Percentiles rank a stretch among this genome's conserved stretches.
phyloP scores from a whole-genome alignment of 73 alveolate species.

The Paramecium caudatum region DNA sequence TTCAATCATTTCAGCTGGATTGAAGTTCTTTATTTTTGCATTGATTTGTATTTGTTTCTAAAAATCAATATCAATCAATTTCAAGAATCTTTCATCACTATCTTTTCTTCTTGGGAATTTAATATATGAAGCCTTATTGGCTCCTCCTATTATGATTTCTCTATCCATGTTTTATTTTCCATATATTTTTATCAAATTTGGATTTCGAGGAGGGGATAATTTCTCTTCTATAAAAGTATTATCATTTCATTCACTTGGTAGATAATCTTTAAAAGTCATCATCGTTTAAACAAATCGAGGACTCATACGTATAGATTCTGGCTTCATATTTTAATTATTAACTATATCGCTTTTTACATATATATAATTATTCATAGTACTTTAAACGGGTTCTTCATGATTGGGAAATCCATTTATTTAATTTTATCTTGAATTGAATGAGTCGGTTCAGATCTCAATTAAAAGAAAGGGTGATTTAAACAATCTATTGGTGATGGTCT shows the following conservation, averaged over 20 bases:
- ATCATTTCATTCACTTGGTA: not conserved
- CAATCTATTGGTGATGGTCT: constrained; percentile 50
- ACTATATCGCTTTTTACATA: too few relatives aligned
- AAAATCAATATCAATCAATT: constrained; percentile 15
- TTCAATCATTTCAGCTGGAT: constrained; percentile 5
- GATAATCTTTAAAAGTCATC: constrained; percentile 23
- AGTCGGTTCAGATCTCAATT: not conserved
- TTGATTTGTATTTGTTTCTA: not conserved
- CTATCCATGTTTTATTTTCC: constrained; percentile 27
- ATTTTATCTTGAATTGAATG: not conserved
- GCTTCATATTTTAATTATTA: too few relatives aligned
- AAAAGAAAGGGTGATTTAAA: not conserved
- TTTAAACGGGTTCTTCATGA: constrained; percentile 7
- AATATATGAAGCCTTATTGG: not conserved
- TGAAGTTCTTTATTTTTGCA: constrained; percentile 4
- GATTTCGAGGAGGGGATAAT: not conserved
- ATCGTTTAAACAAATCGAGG: constrained; percentile 19
- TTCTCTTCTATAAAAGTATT: not conserved
- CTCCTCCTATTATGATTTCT: not conserved
- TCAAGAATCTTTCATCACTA: constrained; percentile 46
- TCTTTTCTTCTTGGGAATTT: not conserved
- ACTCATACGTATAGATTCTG: constrained; percentile 22
- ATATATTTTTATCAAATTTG: not conserved
- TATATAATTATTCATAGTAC: not conserved
- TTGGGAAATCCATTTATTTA: not conserved